These are phyloP conservation scores for Pulveroboletus frians DNA, from an alignment of 768 basidiomycete species.

Conservation along the genomic window DNA sequence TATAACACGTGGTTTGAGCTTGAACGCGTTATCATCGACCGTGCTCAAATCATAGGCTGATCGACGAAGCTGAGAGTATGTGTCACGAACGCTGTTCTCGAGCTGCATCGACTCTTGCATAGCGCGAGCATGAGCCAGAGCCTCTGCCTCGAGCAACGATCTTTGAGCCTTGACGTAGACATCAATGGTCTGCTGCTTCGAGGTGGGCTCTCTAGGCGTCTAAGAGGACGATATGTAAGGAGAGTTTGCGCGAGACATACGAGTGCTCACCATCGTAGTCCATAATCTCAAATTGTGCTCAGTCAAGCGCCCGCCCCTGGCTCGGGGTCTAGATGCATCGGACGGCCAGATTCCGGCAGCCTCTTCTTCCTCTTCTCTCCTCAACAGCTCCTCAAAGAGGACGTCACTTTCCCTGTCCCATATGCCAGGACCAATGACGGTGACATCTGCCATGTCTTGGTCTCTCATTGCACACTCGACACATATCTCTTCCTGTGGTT, in stretches of 20 bases:
- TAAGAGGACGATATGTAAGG: slow-evolving; percentile 29
- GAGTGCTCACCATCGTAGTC: slow-evolving; percentile 60
- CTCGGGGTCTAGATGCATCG: slow-evolving; percentile 53
- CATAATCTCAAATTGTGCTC: slow-evolving; percentile 80
- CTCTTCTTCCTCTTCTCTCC: slow-evolving; percentile 68
- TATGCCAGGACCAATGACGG: slow-evolving; percentile 76
- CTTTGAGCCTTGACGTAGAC: slow-evolving; percentile 80
- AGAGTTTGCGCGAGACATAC: not conserved
- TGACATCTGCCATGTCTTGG: slow-evolving; percentile 94
- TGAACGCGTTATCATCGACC: slow-evolving; percentile 56
- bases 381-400: slow-evolving; percentile 69
- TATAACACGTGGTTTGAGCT: slow-evolving; percentile 56
- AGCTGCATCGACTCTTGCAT: slow-evolving; percentile 72
- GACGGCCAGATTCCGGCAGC: slow-evolving; percentile 41
- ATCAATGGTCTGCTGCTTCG: slow-evolving; percentile 77
- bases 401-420: slow-evolving; percentile 93
- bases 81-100: slow-evolving; percentile 73
- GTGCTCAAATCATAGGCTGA: slow-evolving; percentile 65
- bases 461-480: slow-evolving; percentile 99
- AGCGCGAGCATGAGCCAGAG: slow-evolving; percentile 69
- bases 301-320: slow-evolving; percentile 64
- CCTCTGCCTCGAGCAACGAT: slow-evolving; percentile 76
- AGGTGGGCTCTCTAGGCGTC: slow-evolving; percentile 88
- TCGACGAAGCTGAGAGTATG: slow-evolving; percentile 72
- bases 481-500: slow-evolving; percentile 76